Base-by-base conservation (phyloP, 148 eudicot genomes). In the Amaranthus cruentus region DNA sequence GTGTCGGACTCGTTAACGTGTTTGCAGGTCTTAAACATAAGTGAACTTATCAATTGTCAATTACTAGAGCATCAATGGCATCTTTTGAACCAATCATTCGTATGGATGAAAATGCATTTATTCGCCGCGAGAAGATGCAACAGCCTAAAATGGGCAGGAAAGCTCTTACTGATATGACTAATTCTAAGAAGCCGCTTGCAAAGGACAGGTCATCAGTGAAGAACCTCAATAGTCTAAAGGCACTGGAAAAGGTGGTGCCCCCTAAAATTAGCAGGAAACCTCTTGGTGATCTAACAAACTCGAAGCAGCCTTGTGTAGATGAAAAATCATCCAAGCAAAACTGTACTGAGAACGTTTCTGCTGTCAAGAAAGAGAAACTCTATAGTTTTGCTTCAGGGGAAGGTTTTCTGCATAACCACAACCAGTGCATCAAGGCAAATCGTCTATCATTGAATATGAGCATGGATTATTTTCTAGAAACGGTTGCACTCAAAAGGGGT, bases 271-370 rank as follows among this genome's bases (percentile, higher is more conserved):
- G 21, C 71, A 54, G 79, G 79, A 76, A 76, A 62, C 79, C 79
- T 53, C 74, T 76, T 44, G 79, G 79, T n/a, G 79, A 76, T 62
- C 14, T 76, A 12, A 76, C 79, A 18, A 76, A 76, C 62, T 76
- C 79, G 9, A 71, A 62, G 3, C 52, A 66, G 74, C 79, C 69
- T 2, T 53, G 47, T 14, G 74, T 69, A 1, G 68, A 76, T 49
- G 73, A 62, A 18, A 76, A 76, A 56, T 51, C 73, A 7, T 69
- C 79, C 6, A 76, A 76, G 50, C 69, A 62, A 60, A 76, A 69
- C n/a, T 62, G 69, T 44, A 49, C 21, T 52, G 52, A 69, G 53
- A 68, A 42, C 52, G 46, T 61, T 52, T 76, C 79, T 43, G 73
- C 69, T 76, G 62, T 69, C 54, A 61, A 53, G 21, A 53, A 69